Evolutionary conservation across 495 filamentous ascomycete genomes (phyloP).

Genomic region (Penicillium alfredii): DNA sequence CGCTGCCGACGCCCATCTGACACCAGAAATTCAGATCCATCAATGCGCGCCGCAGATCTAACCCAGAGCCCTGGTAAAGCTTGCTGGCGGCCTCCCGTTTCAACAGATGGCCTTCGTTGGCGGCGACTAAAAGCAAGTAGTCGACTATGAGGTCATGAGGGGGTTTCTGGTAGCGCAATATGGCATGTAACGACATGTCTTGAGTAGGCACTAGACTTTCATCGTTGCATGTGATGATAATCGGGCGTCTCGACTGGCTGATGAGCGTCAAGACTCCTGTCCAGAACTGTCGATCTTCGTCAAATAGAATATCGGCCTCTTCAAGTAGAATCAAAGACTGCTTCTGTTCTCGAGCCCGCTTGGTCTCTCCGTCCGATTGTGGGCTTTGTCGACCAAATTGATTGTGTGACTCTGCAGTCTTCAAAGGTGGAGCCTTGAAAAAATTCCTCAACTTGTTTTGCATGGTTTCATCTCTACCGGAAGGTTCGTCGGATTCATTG

Average conservation of each 20-base stretch:
- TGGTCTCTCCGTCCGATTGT: constrained; percentile 25
- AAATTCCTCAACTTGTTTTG: constrained; percentile 78
- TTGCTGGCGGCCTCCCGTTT: constrained; percentile 56
- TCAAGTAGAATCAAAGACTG: constrained; percentile 94
- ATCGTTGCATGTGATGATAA: constrained; percentile 92
- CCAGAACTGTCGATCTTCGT: constrained; percentile 96
- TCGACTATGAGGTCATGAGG: constrained; percentile 66
- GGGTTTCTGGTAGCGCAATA: constrained; percentile 72
- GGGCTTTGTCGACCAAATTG: constrained; percentile 7
- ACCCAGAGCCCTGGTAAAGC: constrained; percentile 60
- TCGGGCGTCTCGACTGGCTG: constrained; percentile 76
- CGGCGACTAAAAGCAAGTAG: constrained; percentile 75
- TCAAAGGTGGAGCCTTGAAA: constrained; percentile 53
- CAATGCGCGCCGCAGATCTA: constrained; percentile 77
- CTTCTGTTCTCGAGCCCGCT: constrained; percentile 58
- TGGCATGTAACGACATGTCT: constrained; percentile 69
- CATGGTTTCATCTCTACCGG: constrained; percentile 49
- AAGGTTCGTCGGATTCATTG: constrained; percentile 22
- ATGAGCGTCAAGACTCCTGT: constrained; percentile 69
- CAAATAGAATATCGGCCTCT: constrained; percentile 89
- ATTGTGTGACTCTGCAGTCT: constrained; percentile 15
- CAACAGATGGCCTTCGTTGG: constrained; percentile 85
- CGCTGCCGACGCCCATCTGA: constrained; percentile 89
- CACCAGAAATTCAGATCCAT: constrained; percentile 93
- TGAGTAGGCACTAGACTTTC: constrained; percentile 69